Conservation (phyloP, 202 grass and related monocot species). For the Setaria italica region DNA sequence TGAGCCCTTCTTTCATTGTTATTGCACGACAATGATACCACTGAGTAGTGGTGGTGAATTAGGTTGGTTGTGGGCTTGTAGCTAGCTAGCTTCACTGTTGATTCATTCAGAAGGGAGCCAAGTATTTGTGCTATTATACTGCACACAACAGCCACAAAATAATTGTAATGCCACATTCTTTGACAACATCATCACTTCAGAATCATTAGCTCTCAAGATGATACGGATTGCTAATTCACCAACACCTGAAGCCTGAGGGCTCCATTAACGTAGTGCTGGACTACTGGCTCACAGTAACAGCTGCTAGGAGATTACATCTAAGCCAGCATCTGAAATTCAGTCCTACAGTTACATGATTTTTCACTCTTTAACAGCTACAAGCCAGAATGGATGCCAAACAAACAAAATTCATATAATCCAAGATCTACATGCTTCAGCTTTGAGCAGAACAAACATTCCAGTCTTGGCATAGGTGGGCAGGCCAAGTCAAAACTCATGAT, state of each 20-base stretch:
- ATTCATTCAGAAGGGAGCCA: background rate
- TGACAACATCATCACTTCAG: constrained; percentile 1
- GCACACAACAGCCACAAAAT: background rate
- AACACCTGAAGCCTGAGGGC: constrained; percentile 1
- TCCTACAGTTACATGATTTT: background rate
- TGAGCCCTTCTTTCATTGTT: constrained; percentile 14
- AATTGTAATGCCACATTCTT: background rate
- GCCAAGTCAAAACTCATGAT: background rate
- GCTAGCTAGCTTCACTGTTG: constrained; percentile 28
- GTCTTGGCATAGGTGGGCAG: background rate
- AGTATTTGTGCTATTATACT: background rate
- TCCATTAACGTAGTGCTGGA: background rate
- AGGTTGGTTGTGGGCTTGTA: constrained; percentile 13
- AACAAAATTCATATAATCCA: background rate
- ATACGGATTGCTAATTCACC: background rate
- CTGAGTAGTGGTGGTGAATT: constrained; percentile 12
- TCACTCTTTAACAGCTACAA: background rate
- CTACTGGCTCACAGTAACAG: background rate
- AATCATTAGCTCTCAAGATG: constrained; percentile 9
- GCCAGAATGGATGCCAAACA: background rate
- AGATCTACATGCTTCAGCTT: background rate
- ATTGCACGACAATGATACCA: constrained; percentile 21
- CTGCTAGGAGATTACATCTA: background rate
- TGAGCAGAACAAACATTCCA: constrained; percentile 8
- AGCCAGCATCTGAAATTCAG: background rate